These are phyloP conservation scores for Saturnispora quitensis DNA, from an alignment of 805 yeast species.

Conservation along the genomic window DNA sequence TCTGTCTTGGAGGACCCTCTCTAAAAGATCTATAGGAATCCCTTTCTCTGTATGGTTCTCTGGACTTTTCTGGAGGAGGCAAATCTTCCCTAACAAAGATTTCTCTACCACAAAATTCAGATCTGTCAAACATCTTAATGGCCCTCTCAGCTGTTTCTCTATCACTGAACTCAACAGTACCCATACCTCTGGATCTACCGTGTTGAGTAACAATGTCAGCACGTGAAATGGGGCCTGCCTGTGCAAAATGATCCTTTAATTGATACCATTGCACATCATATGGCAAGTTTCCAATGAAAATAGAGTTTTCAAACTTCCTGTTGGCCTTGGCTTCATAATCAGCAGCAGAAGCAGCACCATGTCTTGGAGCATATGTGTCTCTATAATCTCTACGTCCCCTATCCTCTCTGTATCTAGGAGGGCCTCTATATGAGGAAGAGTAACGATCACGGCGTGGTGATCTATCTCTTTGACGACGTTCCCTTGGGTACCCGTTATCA, in stretches of 20 bases:
- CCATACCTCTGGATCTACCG: slow-evolving; percentile 84
- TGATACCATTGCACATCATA: slow-evolving; percentile 52
- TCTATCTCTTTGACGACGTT: slow-evolving; percentile 20
- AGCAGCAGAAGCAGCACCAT: slow-evolving; percentile 10
- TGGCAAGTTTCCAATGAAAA: slow-evolving; percentile 69
- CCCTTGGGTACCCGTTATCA: slow-evolving; percentile 17
- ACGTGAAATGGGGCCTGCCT: slow-evolving; percentile 56
- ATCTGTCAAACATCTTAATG: slow-evolving; percentile 58
- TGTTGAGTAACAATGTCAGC: slow-evolving; percentile 76
- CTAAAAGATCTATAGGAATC: slow-evolving; percentile 9
- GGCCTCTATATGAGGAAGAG: slow-evolving; percentile 7
- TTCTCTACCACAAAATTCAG: slow-evolving; percentile 59
- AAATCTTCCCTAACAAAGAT: slow-evolving; percentile 87
- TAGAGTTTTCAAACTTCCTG: slow-evolving; percentile 58
- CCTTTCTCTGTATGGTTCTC: slow-evolving; percentile 23
- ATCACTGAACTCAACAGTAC: slow-evolving; percentile 73
- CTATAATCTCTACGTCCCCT: slow-evolving; percentile 22
- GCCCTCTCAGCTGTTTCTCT: slow-evolving; percentile 63
- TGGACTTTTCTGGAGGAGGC: slow-evolving; percentile 55
- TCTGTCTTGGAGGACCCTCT: slow-evolving; percentile 17
- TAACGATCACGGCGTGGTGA: slow-evolving; percentile 6
- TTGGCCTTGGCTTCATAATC: slow-evolving; percentile 32
- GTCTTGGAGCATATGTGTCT: not conserved
- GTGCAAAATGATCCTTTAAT: slow-evolving; percentile 49
- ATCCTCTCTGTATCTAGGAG: slow-evolving; percentile 15